Evolutionary conservation across 73 alveolate species (phyloP).

Genomic region (Paramecium primaurelia): DNA sequence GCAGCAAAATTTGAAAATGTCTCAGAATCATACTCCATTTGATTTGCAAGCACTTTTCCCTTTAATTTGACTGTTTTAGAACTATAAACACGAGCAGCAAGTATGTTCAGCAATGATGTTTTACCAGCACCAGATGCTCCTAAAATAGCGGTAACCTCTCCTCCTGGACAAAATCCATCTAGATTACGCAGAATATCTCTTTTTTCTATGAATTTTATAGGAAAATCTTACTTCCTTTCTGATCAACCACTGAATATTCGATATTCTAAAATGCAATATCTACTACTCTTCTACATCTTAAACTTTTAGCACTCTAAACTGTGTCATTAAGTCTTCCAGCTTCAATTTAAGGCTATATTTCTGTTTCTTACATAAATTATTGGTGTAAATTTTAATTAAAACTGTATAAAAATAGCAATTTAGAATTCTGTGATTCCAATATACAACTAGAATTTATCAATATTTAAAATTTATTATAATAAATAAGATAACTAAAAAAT

Average conservation of each 20-base stretch:
- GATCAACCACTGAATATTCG: not conserved
- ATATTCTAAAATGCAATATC: slow-evolving; percentile 15
- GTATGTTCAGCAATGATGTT: slow-evolving; percentile 69
- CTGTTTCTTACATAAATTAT: slow-evolving; percentile 14
- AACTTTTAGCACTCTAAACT: slow-evolving; percentile 7
- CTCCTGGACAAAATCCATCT: slow-evolving; percentile 17
- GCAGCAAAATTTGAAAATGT: slow-evolving; percentile 40
- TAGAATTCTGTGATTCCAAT: slow-evolving; percentile 25
- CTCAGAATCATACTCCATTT: slow-evolving; percentile 1
- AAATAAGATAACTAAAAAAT: no score
- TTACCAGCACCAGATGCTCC: slow-evolving; percentile 85
- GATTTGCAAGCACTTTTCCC: slow-evolving; percentile 53
- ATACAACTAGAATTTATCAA: not conserved
- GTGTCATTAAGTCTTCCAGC: slow-evolving; percentile 34
- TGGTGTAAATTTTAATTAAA: not conserved
- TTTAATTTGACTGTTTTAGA: not conserved
- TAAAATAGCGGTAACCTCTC: slow-evolving; percentile 45
- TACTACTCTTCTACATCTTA: slow-evolving; percentile 26
- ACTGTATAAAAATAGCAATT: not conserved
- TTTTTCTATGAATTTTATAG: not conserved
- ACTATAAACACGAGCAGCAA: slow-evolving; percentile 29
- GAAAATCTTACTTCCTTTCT: not conserved
- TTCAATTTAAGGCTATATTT: not conserved
- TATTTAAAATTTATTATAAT: not conserved
- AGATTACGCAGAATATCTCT: not conserved